Percentiles rank a stretch among this genome's conserved stretches.
phyloP scores from a whole-genome alignment of 140 eudicot species.

The Flaveria floridana region DNA sequence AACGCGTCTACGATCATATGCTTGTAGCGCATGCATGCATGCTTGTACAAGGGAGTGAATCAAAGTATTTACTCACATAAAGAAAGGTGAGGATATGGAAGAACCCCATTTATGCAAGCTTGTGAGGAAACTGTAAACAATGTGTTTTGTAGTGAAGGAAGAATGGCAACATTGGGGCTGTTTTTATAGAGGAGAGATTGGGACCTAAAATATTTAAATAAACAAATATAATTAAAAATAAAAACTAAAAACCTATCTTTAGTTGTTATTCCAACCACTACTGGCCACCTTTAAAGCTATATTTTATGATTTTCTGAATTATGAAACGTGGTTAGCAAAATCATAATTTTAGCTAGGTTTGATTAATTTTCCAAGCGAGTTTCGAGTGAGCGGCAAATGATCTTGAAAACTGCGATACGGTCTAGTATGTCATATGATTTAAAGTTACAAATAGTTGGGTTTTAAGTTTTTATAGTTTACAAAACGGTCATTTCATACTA shows the following conservation, averaged over 20 bases:
- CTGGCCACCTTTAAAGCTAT: constrained; percentile 3
- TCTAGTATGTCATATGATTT: no score
- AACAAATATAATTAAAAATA: not conserved
- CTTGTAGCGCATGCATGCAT: constrained; percentile 17
- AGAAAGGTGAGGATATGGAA: constrained; percentile 42
- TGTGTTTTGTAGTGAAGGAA: constrained; percentile 14
- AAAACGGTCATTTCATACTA: no score
- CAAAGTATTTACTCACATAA: constrained; percentile 43
- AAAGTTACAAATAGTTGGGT: no score
- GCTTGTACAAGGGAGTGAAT: constrained; percentile 12
- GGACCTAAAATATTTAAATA: not conserved
- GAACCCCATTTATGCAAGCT: constrained; percentile 42
- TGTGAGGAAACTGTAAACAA: not conserved
- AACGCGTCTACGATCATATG: not conserved
- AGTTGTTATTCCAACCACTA: not conserved
- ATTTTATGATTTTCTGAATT: not conserved
- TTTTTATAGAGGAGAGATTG: constrained; percentile 22
- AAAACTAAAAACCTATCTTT: not conserved
- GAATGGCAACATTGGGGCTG: not conserved
- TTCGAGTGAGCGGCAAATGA: no score
- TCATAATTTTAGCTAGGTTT: not conserved
- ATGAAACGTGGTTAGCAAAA: not conserved
- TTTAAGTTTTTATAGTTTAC: no score
- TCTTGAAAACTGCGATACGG: no score
- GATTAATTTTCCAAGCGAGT: not conserved